These are phyloP conservation scores for Elaeis oleifera DNA, from an alignment of 202 grass and related monocot species.

Conservation along the genomic window DNA sequence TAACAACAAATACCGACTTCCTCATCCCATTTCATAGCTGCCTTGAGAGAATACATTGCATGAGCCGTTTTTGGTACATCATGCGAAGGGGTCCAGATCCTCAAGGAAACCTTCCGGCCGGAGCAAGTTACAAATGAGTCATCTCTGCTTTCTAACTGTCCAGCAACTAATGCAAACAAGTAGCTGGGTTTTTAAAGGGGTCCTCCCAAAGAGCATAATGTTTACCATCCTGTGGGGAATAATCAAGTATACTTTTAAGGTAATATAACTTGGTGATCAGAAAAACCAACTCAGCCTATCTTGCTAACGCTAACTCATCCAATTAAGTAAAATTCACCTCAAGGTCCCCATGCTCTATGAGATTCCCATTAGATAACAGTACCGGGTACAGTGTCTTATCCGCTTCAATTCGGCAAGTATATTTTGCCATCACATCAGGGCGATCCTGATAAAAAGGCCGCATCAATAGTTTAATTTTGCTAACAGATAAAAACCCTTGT, in stretches of 20 bases:
- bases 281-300: no score
- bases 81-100: constrained; percentile 88
- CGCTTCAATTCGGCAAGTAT: constrained; percentile 87
- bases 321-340: constrained; percentile 40
- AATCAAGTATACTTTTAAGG: no score
- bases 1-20: constrained; percentile 45
- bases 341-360: constrained; percentile 75
- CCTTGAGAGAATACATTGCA: constrained; percentile 99
- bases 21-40: constrained; percentile 99
- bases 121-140: constrained; percentile 85
- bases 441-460: constrained; percentile 50
- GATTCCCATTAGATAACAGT: constrained; percentile 95
- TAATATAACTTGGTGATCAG: no score
- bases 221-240: constrained; percentile 42
- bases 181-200: constrained; percentile 96
- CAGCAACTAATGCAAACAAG: constrained; percentile 95
- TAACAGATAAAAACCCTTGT: no score
- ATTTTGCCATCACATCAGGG: constrained; percentile 94
- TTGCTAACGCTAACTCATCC: no score
- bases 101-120: constrained; percentile 65
- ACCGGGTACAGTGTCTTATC: constrained; percentile 88
- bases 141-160: constrained; percentile 75
- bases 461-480: no score
- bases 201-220: constrained; percentile 92
- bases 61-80: constrained; percentile 93